A percentile compares a stretch with the other conserved stretches of the same genome.
These are phyloP conservation scores for Aquanectria penicillioides DNA, from an alignment of 2,329 filamentous ascomycete genomes.

Conservation along the genomic window DNA sequence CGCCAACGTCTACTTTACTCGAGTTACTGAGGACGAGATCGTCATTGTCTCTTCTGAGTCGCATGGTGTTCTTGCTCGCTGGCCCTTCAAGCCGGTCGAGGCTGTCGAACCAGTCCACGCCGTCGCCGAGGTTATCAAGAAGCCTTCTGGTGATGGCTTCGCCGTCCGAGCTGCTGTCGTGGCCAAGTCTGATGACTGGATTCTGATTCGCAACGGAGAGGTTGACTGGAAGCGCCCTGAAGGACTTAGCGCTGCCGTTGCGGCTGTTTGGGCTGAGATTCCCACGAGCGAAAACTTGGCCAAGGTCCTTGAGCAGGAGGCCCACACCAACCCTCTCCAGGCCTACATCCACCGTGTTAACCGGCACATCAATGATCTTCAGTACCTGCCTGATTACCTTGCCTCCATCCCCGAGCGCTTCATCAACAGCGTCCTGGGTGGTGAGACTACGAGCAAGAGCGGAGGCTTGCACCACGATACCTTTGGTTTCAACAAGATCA, in stretches of 20 bases:
- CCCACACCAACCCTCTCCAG: constrained; percentile 78
- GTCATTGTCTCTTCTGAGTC: constrained; percentile 80
- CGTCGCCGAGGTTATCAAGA: constrained; percentile 84
- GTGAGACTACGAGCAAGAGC: constrained; percentile 55
- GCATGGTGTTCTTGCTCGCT: constrained; percentile 79
- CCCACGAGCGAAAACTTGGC: constrained; percentile 78
- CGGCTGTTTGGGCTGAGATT: constrained; percentile 83
- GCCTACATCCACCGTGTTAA: constrained; percentile 91
- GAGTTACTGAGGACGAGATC: constrained; percentile 79
- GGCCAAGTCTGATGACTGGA: constrained; percentile 77
- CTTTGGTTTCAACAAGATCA: constrained; percentile 90
- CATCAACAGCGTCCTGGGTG: constrained; percentile 70
- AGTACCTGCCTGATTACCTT: constrained; percentile 79
- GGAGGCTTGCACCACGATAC: constrained; percentile 70
- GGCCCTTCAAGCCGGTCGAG: constrained; percentile 65
- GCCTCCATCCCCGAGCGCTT: constrained; percentile 75
- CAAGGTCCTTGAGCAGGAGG: constrained; percentile 85
- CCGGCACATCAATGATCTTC: constrained; percentile 82
- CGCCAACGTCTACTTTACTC: constrained; percentile 89
- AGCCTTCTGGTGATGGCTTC: constrained; percentile 69
- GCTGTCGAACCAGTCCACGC: constrained; percentile 68
- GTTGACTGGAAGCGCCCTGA: constrained; percentile 84
- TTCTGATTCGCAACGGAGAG: constrained; percentile 84
- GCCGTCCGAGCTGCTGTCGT: constrained; percentile 82
- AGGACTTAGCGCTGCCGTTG: constrained; percentile 80